phyloP scores from a whole-genome alignment of 2,329 filamentous ascomycete genomes.

The Dactylellina cionopaga region DNA sequence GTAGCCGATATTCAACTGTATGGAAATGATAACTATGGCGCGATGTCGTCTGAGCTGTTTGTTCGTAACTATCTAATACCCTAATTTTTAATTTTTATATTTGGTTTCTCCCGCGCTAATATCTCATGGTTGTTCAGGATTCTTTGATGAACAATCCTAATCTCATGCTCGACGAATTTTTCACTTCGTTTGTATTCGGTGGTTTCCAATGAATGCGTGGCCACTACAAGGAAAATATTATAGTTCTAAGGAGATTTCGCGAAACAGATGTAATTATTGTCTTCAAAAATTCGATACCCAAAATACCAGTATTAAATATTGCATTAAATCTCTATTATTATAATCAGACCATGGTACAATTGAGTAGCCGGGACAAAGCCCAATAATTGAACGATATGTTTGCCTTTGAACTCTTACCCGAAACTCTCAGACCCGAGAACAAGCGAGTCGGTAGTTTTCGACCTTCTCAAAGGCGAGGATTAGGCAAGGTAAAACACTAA shows the following conservation, averaged over 20 bases:
- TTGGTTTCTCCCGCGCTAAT: not conserved
- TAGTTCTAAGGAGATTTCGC: no score
- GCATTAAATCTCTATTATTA: no score
- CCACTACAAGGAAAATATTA: not conserved
- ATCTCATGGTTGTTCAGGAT: slow-evolving; percentile 29
- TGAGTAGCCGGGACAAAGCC: no score
- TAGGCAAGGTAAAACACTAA: no score
- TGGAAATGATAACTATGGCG: slow-evolving; percentile 13
- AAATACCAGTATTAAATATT: no score
- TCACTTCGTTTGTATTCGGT: slow-evolving; percentile 49
- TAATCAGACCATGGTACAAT: no score
- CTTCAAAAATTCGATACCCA: no score
- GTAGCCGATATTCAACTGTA: slow-evolving; percentile 4
- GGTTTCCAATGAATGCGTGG: slow-evolving; percentile 36
- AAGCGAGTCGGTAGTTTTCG: slow-evolving; percentile 46
- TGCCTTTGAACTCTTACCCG: slow-evolving; percentile 41
- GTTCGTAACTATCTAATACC: slow-evolving; percentile 5
- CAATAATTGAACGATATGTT: no score
- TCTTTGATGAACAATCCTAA: slow-evolving; percentile 49
- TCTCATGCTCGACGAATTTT: slow-evolving; percentile 52
- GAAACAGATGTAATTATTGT: no score
- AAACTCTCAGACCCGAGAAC: slow-evolving; percentile 33
- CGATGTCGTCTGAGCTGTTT: slow-evolving; percentile 34
- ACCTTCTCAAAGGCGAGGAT: not conserved
- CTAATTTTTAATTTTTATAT: not conserved